Evolutionary conservation across 331 rosid species (phyloP), one percentile per base, ranked within the genome.

Genomic region (Telfairia occidentalis): DNA sequence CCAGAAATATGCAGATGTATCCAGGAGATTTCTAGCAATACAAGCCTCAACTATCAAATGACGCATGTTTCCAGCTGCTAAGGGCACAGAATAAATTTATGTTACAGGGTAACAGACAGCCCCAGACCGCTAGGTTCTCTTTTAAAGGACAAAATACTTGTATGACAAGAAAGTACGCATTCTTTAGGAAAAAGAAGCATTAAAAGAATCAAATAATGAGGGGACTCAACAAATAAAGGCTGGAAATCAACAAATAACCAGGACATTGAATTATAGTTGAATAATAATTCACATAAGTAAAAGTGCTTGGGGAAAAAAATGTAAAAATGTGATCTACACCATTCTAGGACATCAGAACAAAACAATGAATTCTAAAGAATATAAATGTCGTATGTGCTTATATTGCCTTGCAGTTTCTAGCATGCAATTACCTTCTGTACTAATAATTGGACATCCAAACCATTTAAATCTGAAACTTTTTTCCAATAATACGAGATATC

Each of bases 1-100:
- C 99, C 99, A 92, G 77, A 82, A 79, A 82, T 95, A 95, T 48
- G 93, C 96, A 30, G 96, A 86, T n/a, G 96, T 88, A 71, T 90
- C 99, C 52, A 95, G 87, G 59, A 95, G 83, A 78, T 90, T 89
- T 77, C 97, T 91, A 35, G 97, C 86, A 81, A 95, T 90, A 78
- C 96, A 95, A 81, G 99, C 96, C 89, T 95, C 99, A 77, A 90
- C 97, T 76, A 95, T 87, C 87, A 95, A 83, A 87, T 95, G 97
- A 46, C 90, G 92, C 96, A 95, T 81, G 83, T 92, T 92, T 78
- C 97, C 99, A 77, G 99, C 99, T 92, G 97, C 78, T 78, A 81
- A 78, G 37, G 50, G 78, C 49, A 43, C 67, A 34, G 71, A 2
- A 53, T 46, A 61, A 48, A 53, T 18, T 50, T 65, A 23, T 23